A percentile compares a stretch with the other conserved stretches of the same genome.
Conservation (phyloP, 2,329 filamentous ascomycete species). For the Bipolaris gigantea region DNA sequence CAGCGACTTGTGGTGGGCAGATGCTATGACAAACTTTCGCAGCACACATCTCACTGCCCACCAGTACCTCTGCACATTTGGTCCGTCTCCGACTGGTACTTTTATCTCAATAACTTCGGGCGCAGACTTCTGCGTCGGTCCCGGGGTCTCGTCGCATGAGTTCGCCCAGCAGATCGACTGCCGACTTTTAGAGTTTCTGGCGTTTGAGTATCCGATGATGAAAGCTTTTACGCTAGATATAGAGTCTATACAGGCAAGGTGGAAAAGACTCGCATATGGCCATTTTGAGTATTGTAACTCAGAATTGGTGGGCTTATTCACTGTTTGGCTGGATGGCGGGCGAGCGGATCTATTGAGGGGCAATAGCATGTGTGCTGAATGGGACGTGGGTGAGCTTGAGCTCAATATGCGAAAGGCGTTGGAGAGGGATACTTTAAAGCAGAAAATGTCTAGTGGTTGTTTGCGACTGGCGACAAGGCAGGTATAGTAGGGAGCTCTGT, state of each 20-base stretch:
- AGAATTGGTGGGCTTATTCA: background rate
- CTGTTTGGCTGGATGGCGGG: background rate
- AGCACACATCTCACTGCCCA: slow-evolving; percentile 16
- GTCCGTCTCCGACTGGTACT: background rate
- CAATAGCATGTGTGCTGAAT: background rate
- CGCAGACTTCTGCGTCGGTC: background rate
- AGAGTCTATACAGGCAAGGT: background rate
- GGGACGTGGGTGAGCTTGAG: background rate
- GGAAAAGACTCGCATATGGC: background rate
- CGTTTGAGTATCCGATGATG: background rate
- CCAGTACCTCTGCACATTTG: slow-evolving; percentile 12
- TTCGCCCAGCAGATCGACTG: background rate
- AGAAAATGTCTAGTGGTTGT: background rate
- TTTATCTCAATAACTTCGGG: background rate
- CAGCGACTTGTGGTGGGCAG: slow-evolving; percentile 7
- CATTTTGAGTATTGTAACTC: background rate
- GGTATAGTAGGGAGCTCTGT: too few species aligned
- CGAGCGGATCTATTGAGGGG: slow-evolving; percentile 1
- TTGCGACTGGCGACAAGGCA: background rate
- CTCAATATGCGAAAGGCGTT: background rate
- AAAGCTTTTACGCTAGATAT: background rate
- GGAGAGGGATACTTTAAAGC: background rate
- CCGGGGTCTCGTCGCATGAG: background rate
- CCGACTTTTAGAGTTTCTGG: background rate
- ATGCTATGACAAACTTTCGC: slow-evolving; percentile 12